These are phyloP conservation scores for Chrysoporthe austroafricana DNA, from an alignment of 2,329 filamentous ascomycete genomes.

Conservation along the genomic window DNA sequence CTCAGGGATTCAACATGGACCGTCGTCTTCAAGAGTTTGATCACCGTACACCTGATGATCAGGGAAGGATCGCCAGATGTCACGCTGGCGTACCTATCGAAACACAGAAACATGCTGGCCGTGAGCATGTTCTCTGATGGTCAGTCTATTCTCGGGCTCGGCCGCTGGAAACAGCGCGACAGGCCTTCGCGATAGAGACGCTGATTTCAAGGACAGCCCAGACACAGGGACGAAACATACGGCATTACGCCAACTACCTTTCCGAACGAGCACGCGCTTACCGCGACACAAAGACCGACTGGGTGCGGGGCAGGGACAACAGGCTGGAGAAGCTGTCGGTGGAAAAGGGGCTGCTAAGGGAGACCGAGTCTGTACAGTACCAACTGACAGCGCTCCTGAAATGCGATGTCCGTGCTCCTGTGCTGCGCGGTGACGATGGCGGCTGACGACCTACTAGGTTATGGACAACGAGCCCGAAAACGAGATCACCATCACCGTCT, in stretches of 20 bases:
- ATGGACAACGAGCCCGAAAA: conserved; percentile 90
- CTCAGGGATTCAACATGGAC: conserved; percentile 98
- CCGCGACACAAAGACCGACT: conserved; percentile 84
- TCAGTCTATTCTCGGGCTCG: conserved; percentile 48
- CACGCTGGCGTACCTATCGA: conserved; percentile 81
- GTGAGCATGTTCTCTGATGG: conserved; percentile 93
- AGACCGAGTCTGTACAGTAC: conserved; percentile 87
- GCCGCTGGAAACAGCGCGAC: not conserved
- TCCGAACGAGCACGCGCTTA: conserved; percentile 80
- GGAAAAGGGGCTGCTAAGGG: conserved; percentile 88
- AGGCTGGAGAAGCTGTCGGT: conserved; percentile 84
- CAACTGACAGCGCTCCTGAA: conserved; percentile 85
- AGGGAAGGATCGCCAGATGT: conserved; percentile 90
- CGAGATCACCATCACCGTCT: conserved; percentile 94
- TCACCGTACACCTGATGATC: conserved; percentile 97
- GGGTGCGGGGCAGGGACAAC: conserved; percentile 81
- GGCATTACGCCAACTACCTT: conserved; percentile 87
- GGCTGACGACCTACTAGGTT: conserved; percentile 51
- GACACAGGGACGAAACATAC: conserved; percentile 92
- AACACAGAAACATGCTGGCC: conserved; percentile 80
- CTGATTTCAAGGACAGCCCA: conserved; percentile 65
- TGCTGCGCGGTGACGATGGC: not conserved
- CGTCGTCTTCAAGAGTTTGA: conserved; percentile 97
- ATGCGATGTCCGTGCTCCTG: conserved; percentile 74
- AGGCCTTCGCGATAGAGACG: not conserved